Conservation (phyloP, 1,284 basidiomycete species). For the Melampsora americana region DNA sequence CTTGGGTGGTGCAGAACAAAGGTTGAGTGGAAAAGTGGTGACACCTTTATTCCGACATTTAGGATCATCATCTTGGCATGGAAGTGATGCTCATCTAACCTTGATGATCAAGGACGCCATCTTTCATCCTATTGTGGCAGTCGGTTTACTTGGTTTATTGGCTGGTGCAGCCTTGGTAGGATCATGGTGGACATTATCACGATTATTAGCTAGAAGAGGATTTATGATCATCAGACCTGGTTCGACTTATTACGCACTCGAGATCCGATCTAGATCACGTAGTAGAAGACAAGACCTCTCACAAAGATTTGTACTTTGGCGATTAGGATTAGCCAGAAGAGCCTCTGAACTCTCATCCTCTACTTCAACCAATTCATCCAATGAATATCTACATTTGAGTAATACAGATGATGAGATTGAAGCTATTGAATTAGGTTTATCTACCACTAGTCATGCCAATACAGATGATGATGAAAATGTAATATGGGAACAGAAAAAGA, state of each 20-base stretch:
- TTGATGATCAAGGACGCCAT: constrained; percentile 11
- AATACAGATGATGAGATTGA: too few relatives aligned
- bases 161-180: constrained; percentile 18
- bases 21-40: constrained; percentile 43
- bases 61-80: constrained; percentile 45
- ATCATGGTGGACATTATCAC: constrained; percentile 13
- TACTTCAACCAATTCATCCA: too few relatives aligned
- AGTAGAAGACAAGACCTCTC: neutral
- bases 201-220: neutral
- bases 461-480: too few relatives aligned
- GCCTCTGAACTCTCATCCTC: too few relatives aligned
- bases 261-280: neutral
- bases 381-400: too few relatives aligned
- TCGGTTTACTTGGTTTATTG: constrained; percentile 18
- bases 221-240: constrained; percentile 5
- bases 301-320: constrained; percentile 26
- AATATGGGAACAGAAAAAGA: too few relatives aligned
- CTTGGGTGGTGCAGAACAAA: constrained; percentile 31
- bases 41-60: constrained; percentile 46
- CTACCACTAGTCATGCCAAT: too few relatives aligned
- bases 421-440: too few relatives aligned
- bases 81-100: constrained; percentile 32
- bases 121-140: constrained; percentile 17
- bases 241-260: neutral
- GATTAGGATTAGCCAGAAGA: constrained; percentile 20